Percentiles rank a stretch among this genome's conserved stretches.
Conservation (phyloP, 306 rosid species). For the Inga leiocalycina region DNA sequence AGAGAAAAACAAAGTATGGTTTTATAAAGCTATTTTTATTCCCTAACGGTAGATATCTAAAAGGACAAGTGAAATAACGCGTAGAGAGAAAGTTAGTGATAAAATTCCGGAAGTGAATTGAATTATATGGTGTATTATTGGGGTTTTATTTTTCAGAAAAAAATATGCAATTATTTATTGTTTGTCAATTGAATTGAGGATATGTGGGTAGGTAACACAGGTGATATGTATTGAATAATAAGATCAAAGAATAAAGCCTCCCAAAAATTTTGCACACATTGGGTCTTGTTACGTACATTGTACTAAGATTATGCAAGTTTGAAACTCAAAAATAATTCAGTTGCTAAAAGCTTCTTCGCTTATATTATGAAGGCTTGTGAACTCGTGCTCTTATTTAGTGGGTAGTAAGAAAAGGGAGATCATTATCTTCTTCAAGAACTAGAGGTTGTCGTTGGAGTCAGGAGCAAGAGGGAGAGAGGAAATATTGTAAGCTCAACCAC, state of each 20-base stretch:
- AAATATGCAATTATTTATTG: neutral
- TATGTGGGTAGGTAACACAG: constrained; percentile 40
- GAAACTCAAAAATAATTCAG: constrained; percentile 35
- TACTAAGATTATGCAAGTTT: constrained; percentile 37
- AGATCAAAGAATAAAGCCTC: constrained; percentile 22
- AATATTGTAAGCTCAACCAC: no score
- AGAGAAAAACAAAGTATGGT: constrained; percentile 22
- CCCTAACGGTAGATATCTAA: constrained; percentile 49
- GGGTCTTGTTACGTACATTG: neutral
- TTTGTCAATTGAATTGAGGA: constrained; percentile 40
- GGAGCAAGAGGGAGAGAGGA: no score
- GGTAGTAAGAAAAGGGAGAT: no score
- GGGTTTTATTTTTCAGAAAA: neutral
- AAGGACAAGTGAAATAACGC: constrained; percentile 54
- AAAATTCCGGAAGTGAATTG: constrained; percentile 18
- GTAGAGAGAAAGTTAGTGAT: constrained; percentile 57
- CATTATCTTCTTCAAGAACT: no score
- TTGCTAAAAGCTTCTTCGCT: constrained; percentile 33
- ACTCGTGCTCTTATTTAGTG: no score
- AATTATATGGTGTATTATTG: neutral
- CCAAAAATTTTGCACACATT: neutral
- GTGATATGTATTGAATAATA: constrained; percentile 35
- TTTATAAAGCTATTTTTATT: constrained; percentile 42
- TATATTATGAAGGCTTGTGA: no score
- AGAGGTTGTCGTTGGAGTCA: no score